Conservation (phyloP, 768 basidiomycete species). For the Rhodocollybia butyracea region DNA sequence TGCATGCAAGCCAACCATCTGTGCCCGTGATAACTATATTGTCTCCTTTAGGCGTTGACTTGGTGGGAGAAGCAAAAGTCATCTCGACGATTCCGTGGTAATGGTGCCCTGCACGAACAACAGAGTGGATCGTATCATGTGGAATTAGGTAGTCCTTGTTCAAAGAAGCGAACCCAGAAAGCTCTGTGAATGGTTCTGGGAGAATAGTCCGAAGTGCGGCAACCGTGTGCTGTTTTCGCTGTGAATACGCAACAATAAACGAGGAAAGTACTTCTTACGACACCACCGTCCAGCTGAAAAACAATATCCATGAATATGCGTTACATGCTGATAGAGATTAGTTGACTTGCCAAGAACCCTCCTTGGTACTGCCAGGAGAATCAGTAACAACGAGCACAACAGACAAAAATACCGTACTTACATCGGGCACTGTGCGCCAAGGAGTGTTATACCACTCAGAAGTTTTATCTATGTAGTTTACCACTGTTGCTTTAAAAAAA, state of each 20-base stretch:
- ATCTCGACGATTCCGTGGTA: slow-evolving; percentile 61
- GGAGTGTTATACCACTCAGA: slow-evolving; percentile 79
- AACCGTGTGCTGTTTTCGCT: slow-evolving; percentile 51
- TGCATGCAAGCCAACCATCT: slow-evolving; percentile 55
- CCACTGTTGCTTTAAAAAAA: slow-evolving; percentile 57
- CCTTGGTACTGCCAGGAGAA: slow-evolving; percentile 57
- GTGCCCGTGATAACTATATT: slow-evolving; percentile 57
- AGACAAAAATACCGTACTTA: slow-evolving; percentile 27
- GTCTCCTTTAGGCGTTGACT: slow-evolving; percentile 33
- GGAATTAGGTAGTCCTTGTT: slow-evolving; percentile 72
- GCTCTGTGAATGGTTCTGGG: slow-evolving; percentile 44
- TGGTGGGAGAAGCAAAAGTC: slow-evolving; percentile 57
- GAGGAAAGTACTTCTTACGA: slow-evolving; percentile 41
- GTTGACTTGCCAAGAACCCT: slow-evolving; percentile 67
- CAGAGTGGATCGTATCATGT: slow-evolving; percentile 71
- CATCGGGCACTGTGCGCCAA: slow-evolving; percentile 82
- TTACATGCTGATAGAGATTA: slow-evolving; percentile 3
- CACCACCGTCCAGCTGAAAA: slow-evolving; percentile 71
- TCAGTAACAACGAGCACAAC: slow-evolving; percentile 1
- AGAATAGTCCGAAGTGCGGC: slow-evolving; percentile 63
- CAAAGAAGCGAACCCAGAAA: slow-evolving; percentile 66
- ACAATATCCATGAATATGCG: slow-evolving; percentile 2
- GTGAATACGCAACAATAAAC: neutral
- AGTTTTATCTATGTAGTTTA: slow-evolving; percentile 54
- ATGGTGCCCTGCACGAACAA: slow-evolving; percentile 46